These are phyloP conservation scores for Amylocystis lapponica DNA, from an alignment of 768 basidiomycete species.

Conservation along the genomic window DNA sequence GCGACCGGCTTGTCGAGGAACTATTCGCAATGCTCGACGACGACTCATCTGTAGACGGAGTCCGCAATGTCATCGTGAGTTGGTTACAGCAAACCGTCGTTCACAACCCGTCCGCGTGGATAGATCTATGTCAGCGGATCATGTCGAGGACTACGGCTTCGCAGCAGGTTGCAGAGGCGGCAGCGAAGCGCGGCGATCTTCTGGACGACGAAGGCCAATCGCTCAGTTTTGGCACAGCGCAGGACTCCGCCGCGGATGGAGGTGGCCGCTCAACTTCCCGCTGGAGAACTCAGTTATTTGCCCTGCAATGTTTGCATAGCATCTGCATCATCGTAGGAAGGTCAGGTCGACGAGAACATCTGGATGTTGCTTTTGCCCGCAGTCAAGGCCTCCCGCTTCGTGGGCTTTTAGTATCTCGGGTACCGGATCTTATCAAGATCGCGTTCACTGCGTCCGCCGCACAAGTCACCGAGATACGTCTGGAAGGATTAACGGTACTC, in stretches of 20 bases:
- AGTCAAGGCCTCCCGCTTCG: slow-evolving; percentile 49
- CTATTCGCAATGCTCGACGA: slow-evolving; percentile 94
- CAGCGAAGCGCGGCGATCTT: slow-evolving; percentile 41
- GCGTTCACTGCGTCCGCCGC: slow-evolving; percentile 97
- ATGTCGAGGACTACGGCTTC: slow-evolving; percentile 91
- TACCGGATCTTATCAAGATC: slow-evolving; percentile 94
- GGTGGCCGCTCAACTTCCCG: slow-evolving; percentile 59
- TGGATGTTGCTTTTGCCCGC: slow-evolving; percentile 71
- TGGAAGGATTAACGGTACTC: slow-evolving; percentile 86
- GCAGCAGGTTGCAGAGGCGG: slow-evolving; percentile 64
- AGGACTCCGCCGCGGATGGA: slow-evolving; percentile 33
- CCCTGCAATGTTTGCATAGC: slow-evolving; percentile 84
- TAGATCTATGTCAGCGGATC: slow-evolving; percentile 94
- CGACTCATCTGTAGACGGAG: slow-evolving; percentile 89
- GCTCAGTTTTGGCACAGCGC: slow-evolving; percentile 55
- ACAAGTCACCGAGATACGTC: slow-evolving; percentile 90
- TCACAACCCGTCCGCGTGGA: slow-evolving; percentile 95
- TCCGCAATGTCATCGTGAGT: slow-evolving; percentile 85
- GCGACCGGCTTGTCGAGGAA: slow-evolving; percentile 90
- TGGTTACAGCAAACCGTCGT: slow-evolving; percentile 96
- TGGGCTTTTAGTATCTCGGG: slow-evolving; percentile 73
- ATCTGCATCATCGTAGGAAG: slow-evolving; percentile 73
- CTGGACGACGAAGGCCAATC: slow-evolving; percentile 95
- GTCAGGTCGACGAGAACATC: slow-evolving; percentile 76
- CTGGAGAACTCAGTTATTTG: slow-evolving; percentile 96